These are phyloP conservation scores for Periconia digitata DNA, from an alignment of 2,329 filamentous ascomycete species.

Conservation along the genomic window DNA sequence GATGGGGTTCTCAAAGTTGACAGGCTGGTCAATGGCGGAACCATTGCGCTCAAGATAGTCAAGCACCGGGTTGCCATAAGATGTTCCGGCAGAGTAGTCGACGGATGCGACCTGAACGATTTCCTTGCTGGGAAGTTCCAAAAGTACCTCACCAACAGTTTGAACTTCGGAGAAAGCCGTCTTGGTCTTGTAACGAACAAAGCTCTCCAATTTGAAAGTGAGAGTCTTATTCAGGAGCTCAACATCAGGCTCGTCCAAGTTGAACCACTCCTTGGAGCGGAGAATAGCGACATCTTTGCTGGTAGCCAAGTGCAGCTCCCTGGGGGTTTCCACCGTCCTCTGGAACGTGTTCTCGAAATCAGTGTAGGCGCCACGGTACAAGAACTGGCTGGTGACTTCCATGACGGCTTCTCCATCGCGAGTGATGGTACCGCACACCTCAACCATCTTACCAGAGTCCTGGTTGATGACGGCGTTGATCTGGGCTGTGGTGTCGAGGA, in stretches of 20 bases:
- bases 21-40: constrained; percentile 88
- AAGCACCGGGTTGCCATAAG: constrained; percentile 93
- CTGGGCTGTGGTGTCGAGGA: constrained; percentile 88
- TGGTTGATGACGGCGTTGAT: constrained; percentile 99
- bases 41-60: constrained; percentile 94
- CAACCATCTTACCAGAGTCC: constrained; percentile 98
- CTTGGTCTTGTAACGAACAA: constrained; percentile 94
- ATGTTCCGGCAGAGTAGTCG: constrained; percentile 87
- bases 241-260: constrained; percentile 78
- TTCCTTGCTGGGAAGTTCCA: constrained; percentile 96
- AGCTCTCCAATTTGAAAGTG: constrained; percentile 90
- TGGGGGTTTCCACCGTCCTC: constrained; percentile 91
- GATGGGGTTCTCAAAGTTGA: constrained; percentile 97
- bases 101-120: constrained; percentile 96
- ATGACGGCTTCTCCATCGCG: constrained; percentile 84
- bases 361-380: constrained; percentile 89
- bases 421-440: constrained; percentile 95
- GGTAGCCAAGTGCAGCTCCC: constrained; percentile 85
- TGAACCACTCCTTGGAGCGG: constrained; percentile 97
- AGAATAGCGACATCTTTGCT: constrained; percentile 92
- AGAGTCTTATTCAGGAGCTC: constrained; percentile 91
- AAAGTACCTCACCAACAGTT: constrained; percentile 86
- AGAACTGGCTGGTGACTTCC: constrained; percentile 97
- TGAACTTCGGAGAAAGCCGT: constrained; percentile 87
- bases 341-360: constrained; percentile 99